Percentiles rank a stretch among this genome's conserved stretches.
These are phyloP conservation scores for Leavenworthia alabamica DNA, from an alignment of 345 rosid genomes.

Conservation along the genomic window DNA sequence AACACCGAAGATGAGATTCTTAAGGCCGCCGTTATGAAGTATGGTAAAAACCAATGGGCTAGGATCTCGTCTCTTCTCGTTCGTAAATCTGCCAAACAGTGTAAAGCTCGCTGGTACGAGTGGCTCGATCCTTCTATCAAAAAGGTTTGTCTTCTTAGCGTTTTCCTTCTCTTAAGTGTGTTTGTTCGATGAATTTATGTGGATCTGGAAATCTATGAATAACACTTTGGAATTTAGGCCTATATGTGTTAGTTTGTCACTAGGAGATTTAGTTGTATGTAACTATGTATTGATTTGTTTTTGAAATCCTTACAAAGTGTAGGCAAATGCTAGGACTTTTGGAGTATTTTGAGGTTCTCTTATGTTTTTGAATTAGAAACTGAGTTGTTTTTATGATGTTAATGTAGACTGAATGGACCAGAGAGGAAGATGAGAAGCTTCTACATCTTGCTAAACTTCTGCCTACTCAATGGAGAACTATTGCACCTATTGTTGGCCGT, in stretches of 20 bases:
- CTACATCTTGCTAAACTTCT: slow-evolving; percentile 97
- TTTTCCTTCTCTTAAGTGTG: neutral
- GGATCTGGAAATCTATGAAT: neutral
- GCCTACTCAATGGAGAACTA: slow-evolving; percentile 99
- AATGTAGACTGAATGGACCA: slow-evolving; percentile 94
- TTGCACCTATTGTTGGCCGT: slow-evolving; percentile 98
- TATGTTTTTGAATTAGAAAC: neutral
- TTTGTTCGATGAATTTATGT: neutral
- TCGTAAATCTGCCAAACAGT: slow-evolving; percentile 98
- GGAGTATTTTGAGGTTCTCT: no score
- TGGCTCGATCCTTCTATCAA: slow-evolving; percentile 99
- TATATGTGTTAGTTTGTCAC: slow-evolving; percentile 3
- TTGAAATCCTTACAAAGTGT: no score
- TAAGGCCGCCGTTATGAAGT: slow-evolving; percentile 98
- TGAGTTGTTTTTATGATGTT: slow-evolving; percentile 14
- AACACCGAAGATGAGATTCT: slow-evolving; percentile 99
- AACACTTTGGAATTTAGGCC: neutral
- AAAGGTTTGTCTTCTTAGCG: slow-evolving; percentile 42
- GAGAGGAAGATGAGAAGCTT: slow-evolving; percentile 98
- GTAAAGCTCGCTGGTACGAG: slow-evolving; percentile 99
- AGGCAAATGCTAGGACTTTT: no score
- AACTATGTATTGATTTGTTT: neutral
- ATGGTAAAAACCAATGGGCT: slow-evolving; percentile 99
- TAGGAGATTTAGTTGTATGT: neutral
- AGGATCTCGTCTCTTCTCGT: slow-evolving; percentile 93